phyloP scores from a whole-genome alignment of 257 asterid genomes.

The Jaltomata sinuosa region DNA sequence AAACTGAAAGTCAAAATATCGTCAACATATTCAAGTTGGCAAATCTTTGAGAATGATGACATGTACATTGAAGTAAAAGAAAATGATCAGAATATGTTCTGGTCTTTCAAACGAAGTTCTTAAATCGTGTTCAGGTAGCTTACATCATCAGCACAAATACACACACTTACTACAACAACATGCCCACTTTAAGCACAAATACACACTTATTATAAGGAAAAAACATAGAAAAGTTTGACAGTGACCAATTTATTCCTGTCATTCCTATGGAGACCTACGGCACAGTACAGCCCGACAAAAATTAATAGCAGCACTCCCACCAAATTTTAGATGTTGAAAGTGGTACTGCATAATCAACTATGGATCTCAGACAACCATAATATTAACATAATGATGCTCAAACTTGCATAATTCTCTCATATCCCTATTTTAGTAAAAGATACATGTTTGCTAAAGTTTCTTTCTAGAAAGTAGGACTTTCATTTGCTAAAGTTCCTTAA shows the following conservation, averaged over 20 bases:
- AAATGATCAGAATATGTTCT: background rate
- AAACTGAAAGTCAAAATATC: conserved; percentile 42
- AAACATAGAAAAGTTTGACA: background rate
- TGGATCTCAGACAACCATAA: background rate
- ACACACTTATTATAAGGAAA: background rate
- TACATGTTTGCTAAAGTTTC: background rate
- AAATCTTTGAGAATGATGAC: background rate
- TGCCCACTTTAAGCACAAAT: too few relatives aligned
- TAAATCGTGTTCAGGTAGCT: background rate
- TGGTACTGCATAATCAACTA: background rate
- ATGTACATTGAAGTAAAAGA: background rate
- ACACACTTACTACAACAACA: too few relatives aligned
- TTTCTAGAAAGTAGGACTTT: background rate
- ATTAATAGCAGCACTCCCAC: background rate
- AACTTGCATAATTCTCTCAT: background rate
- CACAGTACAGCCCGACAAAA: background rate
- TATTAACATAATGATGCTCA: background rate
- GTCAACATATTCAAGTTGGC: background rate
- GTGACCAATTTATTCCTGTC: background rate
- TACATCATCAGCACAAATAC: background rate
- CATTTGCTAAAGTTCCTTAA: background rate
- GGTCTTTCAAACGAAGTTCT: background rate
- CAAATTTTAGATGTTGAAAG: background rate
- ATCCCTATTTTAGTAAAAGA: background rate
- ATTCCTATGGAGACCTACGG: background rate